Base-by-base conservation (phyloP, 768 basidiomycete genomes). In the Amanita rubescens region DNA sequence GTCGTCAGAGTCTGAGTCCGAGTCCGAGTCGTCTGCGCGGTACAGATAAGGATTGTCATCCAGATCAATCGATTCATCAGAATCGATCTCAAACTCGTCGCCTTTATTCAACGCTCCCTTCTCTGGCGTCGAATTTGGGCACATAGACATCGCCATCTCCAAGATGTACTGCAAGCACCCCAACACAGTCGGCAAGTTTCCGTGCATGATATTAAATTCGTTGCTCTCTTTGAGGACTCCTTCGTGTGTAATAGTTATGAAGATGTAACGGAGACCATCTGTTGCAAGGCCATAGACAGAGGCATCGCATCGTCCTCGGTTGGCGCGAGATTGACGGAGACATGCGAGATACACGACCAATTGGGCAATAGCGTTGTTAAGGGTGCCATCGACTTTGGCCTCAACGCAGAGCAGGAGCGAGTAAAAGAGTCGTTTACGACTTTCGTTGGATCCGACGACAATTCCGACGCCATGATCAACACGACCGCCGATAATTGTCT, bases 261-360 rank as follows among this genome's bases (percentile, higher is more conserved):
- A 60, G 55, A 39, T 35, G 53, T 48, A 60, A 17, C 11, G 7
- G 45, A 53, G 53, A 41, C 59, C 59, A 47, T 60, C 58, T 20
- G 57, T 52, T 15, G 55, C 54, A 35, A 58, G 37, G 45, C 59
- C 59, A 54, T 59, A 58, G 55, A 60, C 58, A 14, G 59, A 56
- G 24, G 55, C 35, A 58, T 59, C 38, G 19, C 47, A 56, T 55
- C 51, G 48, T 27, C 46, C 33, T 51, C 58, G 54, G n/a, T 37
- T 47, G 46, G 27, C 43, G 46, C 58, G 59, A n/a, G n/a, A n/a
- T n/a, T n/a, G n/a, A n/a, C n/a, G n/a, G n/a, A n/a, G n/a, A n/a
- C n/a, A n/a, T n/a, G 19, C 58, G 59, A 49, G 59, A 58, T 58
- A 60, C 5, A 57, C 59, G 38, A 60, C 35, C 17, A 60, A 55